Percentiles rank a stretch among this genome's conserved stretches.
Evolutionary conservation across 306 rosid species (phyloP).

Genomic region (Datisca glomerata): DNA sequence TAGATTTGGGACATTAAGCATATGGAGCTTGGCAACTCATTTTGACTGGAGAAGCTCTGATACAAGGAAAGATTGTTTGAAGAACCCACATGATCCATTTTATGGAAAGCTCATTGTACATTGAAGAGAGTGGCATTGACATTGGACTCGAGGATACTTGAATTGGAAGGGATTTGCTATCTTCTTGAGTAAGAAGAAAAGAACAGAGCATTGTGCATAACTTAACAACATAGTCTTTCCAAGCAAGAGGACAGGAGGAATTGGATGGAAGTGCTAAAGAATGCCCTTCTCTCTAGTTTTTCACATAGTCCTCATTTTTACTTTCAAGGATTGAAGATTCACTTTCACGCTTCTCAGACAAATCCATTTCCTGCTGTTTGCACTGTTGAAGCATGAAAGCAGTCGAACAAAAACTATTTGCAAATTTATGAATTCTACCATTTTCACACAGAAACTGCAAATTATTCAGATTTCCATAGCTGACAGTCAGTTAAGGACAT

Average conservation of each 20-base stretch:
- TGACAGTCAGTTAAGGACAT: slow-evolving; percentile 45
- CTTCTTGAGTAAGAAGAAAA: slow-evolving; percentile 53
- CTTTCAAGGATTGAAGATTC: too few species aligned
- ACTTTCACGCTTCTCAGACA: slow-evolving; percentile 25
- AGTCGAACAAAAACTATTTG: slow-evolving; percentile 90
- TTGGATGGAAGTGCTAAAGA: slow-evolving; percentile 25
- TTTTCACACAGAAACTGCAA: too few species aligned
- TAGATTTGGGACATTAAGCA: slow-evolving; percentile 67
- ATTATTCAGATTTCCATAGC: slow-evolving; percentile 82
- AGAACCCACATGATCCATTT: too few species aligned
- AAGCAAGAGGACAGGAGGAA: too few species aligned
- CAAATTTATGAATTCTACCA: too few species aligned
- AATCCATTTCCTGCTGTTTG: slow-evolving; percentile 32
- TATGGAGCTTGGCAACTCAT: slow-evolving; percentile 53
- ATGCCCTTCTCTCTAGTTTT: slow-evolving; percentile 21
- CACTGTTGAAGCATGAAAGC: slow-evolving; percentile 77
- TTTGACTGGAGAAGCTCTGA: slow-evolving; percentile 71
- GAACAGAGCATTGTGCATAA: too few species aligned
- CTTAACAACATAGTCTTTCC: slow-evolving; percentile 59
- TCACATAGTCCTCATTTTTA: too few species aligned
- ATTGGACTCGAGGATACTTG: too few species aligned
- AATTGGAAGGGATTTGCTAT: slow-evolving; percentile 38
- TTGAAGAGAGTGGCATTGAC: too few species aligned
- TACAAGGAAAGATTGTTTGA: too few species aligned
- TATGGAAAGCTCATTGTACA: too few species aligned